phyloP scores from a whole-genome alignment of 2,329 filamentous ascomycete species.

The Talaromyces sp. region DNA sequence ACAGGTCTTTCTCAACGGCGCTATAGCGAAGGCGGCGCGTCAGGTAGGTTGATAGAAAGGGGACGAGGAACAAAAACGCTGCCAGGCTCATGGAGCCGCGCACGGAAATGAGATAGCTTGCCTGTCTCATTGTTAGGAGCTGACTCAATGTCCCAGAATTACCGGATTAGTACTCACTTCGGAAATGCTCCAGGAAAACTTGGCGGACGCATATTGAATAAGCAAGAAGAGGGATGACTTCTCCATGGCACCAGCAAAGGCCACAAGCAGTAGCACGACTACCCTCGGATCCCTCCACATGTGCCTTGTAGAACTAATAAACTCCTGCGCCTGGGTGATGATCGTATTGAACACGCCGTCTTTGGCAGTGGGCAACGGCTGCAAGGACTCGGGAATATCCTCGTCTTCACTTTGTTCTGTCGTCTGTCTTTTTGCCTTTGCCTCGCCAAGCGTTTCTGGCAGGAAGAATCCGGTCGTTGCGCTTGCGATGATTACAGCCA shows the following conservation, averaged over 20 bases:
- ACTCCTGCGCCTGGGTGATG: conserved; percentile 12
- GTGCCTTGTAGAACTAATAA: conserved; percentile 18
- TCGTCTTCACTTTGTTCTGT: not conserved
- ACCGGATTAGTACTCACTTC: conserved; percentile 13
- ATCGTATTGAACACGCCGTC: conserved; percentile 4
- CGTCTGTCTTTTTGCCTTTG: not conserved
- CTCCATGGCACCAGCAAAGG: conserved; percentile 19
- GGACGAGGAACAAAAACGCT: conserved; percentile 21
- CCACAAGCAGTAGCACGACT: conserved; percentile 15
- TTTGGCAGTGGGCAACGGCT: not conserved
- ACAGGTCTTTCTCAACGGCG: conserved; percentile 17
- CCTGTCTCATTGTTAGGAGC: conserved; percentile 13
- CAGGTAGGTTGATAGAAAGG: conserved; percentile 13
- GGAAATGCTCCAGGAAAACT: conserved; percentile 24
- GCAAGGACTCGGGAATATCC: not conserved
- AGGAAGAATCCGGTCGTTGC: not conserved
- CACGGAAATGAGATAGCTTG: conserved; percentile 24
- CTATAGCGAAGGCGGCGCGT: conserved; percentile 16
- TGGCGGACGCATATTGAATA: conserved; percentile 25
- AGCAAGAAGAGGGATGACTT: conserved; percentile 19
- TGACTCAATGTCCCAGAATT: too few species aligned
- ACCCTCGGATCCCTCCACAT: conserved; percentile 20
- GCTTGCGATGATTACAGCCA: not conserved
- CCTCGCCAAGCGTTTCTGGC: conserved; percentile 5
- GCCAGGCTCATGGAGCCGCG: conserved; percentile 18